A percentile compares a stretch with the other conserved stretches of the same genome.
Conservation (phyloP, 441 rosid genomes). For the Erodium moschatum region DNA sequence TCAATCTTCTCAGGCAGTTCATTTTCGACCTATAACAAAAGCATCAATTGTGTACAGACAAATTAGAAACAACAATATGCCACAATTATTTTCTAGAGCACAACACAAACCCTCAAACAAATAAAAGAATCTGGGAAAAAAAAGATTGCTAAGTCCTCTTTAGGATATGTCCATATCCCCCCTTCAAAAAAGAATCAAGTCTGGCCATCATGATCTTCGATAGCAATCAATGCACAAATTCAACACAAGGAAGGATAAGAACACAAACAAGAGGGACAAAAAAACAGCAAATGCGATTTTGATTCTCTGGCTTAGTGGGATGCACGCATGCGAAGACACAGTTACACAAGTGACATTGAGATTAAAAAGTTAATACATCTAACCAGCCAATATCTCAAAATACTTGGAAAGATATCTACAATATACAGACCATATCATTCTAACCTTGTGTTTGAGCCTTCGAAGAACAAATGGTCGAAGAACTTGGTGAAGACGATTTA, state of each 20-base stretch:
- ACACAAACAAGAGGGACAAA: neutral
- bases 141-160: neutral
- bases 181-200: neutral
- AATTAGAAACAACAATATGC: neutral
- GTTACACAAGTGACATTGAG: too few relatives aligned
- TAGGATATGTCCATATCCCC: neutral
- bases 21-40: conserved; percentile 66
- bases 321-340: neutral
- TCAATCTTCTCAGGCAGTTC: conserved; percentile 89
- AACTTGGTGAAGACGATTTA: conserved; percentile 94
- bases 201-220: neutral
- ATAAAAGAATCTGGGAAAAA: neutral
- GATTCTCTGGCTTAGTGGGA: neutral
- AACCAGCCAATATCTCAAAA: neutral
- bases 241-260: neutral
- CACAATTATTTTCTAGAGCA: conserved; percentile 1
- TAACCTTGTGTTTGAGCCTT: conserved; percentile 86
- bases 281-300: neutral
- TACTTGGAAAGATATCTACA: neutral
- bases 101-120: neutral
- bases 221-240: neutral
- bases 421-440: neutral
- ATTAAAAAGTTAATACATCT: too few relatives aligned
- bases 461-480: conserved; percentile 93
- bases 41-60: conserved; percentile 18